Evolutionary conservation across 1,139 yeast species (phyloP).

Genomic region (Pichia sp.): DNA sequence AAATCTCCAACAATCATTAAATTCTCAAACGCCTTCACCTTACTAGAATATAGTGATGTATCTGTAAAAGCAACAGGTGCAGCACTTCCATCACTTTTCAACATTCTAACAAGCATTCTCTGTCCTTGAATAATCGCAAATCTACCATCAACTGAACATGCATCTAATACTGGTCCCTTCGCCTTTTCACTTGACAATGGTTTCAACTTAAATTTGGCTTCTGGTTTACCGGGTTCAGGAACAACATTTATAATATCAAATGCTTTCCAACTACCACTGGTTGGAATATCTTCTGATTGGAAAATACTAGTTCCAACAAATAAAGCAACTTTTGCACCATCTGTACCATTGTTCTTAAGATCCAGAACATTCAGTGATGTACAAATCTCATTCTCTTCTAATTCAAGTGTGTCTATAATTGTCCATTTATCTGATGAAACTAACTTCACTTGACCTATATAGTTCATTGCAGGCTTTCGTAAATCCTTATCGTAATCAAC

Average conservation of each 20-base stretch:
- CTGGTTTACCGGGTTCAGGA: slow-evolving; percentile 87
- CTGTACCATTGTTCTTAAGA: slow-evolving; percentile 29
- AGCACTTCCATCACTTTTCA: slow-evolving; percentile 62
- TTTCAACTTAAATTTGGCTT: slow-evolving; percentile 72
- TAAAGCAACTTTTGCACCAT: slow-evolving; percentile 27
- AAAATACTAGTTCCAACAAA: slow-evolving; percentile 74
- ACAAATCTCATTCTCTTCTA: slow-evolving; percentile 63
- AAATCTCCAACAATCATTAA: slow-evolving; percentile 74
- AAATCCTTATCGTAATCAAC: slow-evolving; percentile 49
- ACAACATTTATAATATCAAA: slow-evolving; percentile 76
- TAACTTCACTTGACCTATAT: slow-evolving; percentile 46
- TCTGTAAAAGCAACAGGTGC: slow-evolving; percentile 94
- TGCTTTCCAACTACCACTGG: slow-evolving; percentile 73
- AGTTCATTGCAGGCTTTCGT: slow-evolving; percentile 32
- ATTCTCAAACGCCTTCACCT: slow-evolving; percentile 78
- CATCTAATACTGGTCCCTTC: slow-evolving; percentile 77
- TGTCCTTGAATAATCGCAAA: slow-evolving; percentile 86
- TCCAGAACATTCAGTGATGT: slow-evolving; percentile 52
- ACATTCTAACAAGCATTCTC: slow-evolving; percentile 71
- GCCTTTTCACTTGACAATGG: slow-evolving; percentile 70
- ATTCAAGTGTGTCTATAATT: slow-evolving; percentile 61
- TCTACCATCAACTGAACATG: slow-evolving; percentile 79
- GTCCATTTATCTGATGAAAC: slow-evolving; percentile 74
- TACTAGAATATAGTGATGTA: slow-evolving; percentile 71
- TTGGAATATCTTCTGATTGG: slow-evolving; percentile 76